These are phyloP conservation scores for Aspergillus awamori DNA, from an alignment of 2,329 filamentous ascomycete genomes.

Conservation along the genomic window DNA sequence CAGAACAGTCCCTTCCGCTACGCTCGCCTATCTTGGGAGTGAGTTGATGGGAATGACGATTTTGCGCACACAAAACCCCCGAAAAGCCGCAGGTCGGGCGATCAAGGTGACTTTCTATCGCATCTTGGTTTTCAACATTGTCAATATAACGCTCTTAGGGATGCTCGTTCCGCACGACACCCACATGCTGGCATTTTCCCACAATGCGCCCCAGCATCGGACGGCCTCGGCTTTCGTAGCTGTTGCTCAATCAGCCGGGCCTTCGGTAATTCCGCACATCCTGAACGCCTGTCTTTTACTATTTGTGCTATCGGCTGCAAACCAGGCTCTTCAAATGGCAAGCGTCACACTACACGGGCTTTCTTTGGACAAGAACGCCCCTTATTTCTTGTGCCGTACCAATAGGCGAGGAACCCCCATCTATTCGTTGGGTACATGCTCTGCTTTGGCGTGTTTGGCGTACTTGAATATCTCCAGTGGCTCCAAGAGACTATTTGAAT, in stretches of 20 bases:
- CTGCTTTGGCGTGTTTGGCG: conserved; percentile 65
- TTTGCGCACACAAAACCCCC: conserved; percentile 74
- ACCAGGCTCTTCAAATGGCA: conserved; percentile 75
- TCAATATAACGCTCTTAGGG: conserved; percentile 72
- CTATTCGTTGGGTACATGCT: conserved; percentile 63
- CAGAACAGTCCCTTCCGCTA: conserved; percentile 71
- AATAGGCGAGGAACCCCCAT: conserved; percentile 71
- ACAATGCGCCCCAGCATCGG: conserved; percentile 49
- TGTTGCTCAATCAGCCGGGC: conserved; percentile 66
- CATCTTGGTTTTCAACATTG: conserved; percentile 76
- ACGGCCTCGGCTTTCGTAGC: conserved; percentile 74
- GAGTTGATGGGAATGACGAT: conserved; percentile 76
- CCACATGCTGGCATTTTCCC: conserved; percentile 54
- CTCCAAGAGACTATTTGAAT: conserved; percentile 60
- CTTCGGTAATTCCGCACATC: conserved; percentile 65
- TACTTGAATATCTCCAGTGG: conserved; percentile 65
- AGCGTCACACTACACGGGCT: conserved; percentile 72
- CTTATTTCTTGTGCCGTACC: conserved; percentile 68
- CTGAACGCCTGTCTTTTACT: conserved; percentile 73
- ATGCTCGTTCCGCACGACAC: conserved; percentile 76
- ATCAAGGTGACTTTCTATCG: conserved; percentile 81
- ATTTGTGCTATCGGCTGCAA: conserved; percentile 74
- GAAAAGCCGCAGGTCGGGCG: conserved; percentile 72
- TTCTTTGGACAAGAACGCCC: conserved; percentile 71
- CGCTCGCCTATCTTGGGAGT: conserved; percentile 76